Base-by-base conservation (phyloP, 108 stramenopile genomes). In the Cyclotella distinguenda region DNA sequence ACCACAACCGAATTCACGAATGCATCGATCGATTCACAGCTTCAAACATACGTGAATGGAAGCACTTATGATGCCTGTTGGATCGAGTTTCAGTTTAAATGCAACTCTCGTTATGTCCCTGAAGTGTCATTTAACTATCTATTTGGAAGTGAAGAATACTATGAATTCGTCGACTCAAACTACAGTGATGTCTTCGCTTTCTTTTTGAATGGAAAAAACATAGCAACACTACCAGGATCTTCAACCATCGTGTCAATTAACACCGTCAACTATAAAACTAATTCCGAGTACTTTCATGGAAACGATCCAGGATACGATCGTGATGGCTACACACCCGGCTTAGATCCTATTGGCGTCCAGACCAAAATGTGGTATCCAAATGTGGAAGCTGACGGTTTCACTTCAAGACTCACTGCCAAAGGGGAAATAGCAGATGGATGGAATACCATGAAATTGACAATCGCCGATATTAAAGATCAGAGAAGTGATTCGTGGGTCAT, bases 101-200 rank as follows among this genome's bases (percentile, higher is more conserved):
- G 74, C 48, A 68, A 39, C 0, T 39, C 48, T 25, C 38, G 38
- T 30, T 68, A 68, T 43, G 74, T 68, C 1, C 74, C 74, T 3
- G 16, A 12, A 11, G 48, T 68, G 5, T 64, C 66, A 0, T 76
- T 76, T 62, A 62, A 63, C 22, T 76, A 76, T 22, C 36, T 57
- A 32, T 76, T 76, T 50, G 74, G 67, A 15, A 56, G 53, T 13
- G 74, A 76, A 28, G 74, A 76, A 49, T 76, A 76, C 27, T 76
- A 76, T 32, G 74, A 76, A 48, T 76, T 68, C 54, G 74, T 67
- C 56, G 60, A 76, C 31, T 46, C 55, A 16, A 43, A 26, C 4
- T 76, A 58, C 39, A 76, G 68, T 27, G 74, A 76, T 62, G 74
- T 49, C 16, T 76, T 76, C 27, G 74, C 66, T n/a, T 64, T 68